Percentiles rank a stretch among this genome's conserved stretches.
Evolutionary conservation across 176 grass and related monocot species (phyloP).

Genomic region (bread wheat (Triticum aestivum)): IWGSC_CS_RefSeq_v2.1 NC_057800.1:635606729-635607228

Average conservation of each 20-base stretch:
- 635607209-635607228: not conserved
- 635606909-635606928: not conserved
- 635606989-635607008: slow-evolving; percentile 16
- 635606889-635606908: slow-evolving; percentile 6
- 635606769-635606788: not conserved
- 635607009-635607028: slow-evolving; percentile 32
- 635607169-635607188: not conserved
- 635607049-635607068: slow-evolving; percentile 41
- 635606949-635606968: slow-evolving; percentile 7
- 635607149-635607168: not conserved
- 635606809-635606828: not conserved
- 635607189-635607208: not conserved
- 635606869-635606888: not conserved
- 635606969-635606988: slow-evolving; percentile 29
- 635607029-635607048: slow-evolving; percentile 7
- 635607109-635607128: slow-evolving; percentile 25
- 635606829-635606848: not conserved
- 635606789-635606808: slow-evolving; percentile 2
- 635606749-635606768: not conserved
- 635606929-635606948: not conserved
- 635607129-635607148: not conserved
- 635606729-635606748: not conserved
- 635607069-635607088: slow-evolving; percentile 39
- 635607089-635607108: slow-evolving; percentile 9
- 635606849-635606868: not conserved